A percentile compares a stretch with the other conserved stretches of the same genome.
phyloP scores from a whole-genome alignment of 108 stramenopile species.

The Parietichytrium sp. region DNA sequence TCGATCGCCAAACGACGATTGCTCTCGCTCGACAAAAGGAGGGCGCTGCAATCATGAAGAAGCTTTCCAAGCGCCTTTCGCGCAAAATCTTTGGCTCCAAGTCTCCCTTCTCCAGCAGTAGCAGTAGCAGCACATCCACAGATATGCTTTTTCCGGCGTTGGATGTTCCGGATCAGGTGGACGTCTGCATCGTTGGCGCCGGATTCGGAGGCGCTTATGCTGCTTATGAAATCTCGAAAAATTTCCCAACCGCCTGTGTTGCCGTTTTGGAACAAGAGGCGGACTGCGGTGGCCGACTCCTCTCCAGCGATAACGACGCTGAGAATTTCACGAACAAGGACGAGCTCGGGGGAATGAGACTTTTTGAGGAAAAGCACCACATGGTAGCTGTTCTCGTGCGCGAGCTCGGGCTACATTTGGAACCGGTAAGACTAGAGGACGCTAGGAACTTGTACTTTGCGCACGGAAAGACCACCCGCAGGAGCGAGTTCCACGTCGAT shows the following conservation, averaged over 20 bases:
- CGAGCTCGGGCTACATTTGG: not conserved
- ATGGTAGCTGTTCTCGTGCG: not conserved
- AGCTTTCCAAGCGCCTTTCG: too few relatives aligned
- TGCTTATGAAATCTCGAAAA: conserved; percentile 2
- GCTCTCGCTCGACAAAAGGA: too few relatives aligned
- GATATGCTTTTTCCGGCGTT: too few relatives aligned
- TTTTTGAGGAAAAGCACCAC: not conserved
- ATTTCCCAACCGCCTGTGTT: not conserved
- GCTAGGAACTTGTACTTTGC: not conserved
- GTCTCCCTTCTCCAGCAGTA: too few relatives aligned
- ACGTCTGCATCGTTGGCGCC: not conserved
- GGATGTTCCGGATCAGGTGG: too few relatives aligned
- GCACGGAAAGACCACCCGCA: not conserved
- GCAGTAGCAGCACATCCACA: too few relatives aligned
- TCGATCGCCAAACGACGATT: too few relatives aligned
- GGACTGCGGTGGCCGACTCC: not conserved
- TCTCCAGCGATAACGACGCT: not conserved
- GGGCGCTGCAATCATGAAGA: too few relatives aligned
- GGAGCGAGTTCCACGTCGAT: not conserved
- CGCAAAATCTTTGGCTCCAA: too few relatives aligned
- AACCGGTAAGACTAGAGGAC: conserved; percentile 1
- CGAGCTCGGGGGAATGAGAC: conserved; percentile 26
- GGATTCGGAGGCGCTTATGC: conserved; percentile 9
- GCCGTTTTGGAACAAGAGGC: not conserved
- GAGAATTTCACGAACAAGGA: not conserved